Percentiles rank a stretch among this genome's conserved stretches.
These are phyloP conservation scores for Kodamaea laetipori DNA, from an alignment of 805 yeast genomes.

Conservation along the genomic window DNA sequence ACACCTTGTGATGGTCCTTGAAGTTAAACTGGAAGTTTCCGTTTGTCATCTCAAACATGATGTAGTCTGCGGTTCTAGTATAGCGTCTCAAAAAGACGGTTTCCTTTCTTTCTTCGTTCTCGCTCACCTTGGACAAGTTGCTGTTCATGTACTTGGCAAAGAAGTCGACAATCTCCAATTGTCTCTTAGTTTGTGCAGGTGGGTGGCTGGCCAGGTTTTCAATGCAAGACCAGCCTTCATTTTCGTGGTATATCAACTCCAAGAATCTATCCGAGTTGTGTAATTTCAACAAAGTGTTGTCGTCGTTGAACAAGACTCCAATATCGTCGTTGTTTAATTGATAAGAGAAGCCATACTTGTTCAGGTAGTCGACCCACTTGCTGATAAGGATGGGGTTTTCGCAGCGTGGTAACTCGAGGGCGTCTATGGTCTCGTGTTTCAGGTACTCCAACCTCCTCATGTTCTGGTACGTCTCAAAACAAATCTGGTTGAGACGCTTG, in stretches of 20 bases:
- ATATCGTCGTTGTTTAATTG: conserved; percentile 87
- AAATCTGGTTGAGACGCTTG: conserved; percentile 37
- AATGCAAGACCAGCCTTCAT: conserved; percentile 50
- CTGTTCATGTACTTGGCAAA: conserved; percentile 92
- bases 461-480: conserved; percentile 39
- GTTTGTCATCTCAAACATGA: conserved; percentile 91
- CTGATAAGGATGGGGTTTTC: conserved; percentile 74
- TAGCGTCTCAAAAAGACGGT: conserved; percentile 80
- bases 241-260: conserved; percentile 52
- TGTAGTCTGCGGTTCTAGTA: conserved; percentile 74
- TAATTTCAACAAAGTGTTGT: conserved; percentile 75
- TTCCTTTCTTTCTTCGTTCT: conserved; percentile 61
- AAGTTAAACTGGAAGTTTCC: conserved; percentile 94
- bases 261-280: conserved; percentile 65
- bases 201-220: conserved; percentile 46
- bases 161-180: conserved; percentile 82
- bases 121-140: conserved; percentile 79
- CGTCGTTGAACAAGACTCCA: conserved; percentile 87
- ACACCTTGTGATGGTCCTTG: conserved; percentile 89
- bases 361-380: conserved; percentile 98
- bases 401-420: conserved; percentile 42
- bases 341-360: conserved; percentile 93
- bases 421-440: conserved; percentile 34
- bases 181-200: conserved; percentile 58
- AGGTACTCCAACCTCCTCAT: conserved; percentile 47